Conservation (phyloP, 2,329 filamentous ascomycete species). For the Aureobasidium sp. region DNA sequence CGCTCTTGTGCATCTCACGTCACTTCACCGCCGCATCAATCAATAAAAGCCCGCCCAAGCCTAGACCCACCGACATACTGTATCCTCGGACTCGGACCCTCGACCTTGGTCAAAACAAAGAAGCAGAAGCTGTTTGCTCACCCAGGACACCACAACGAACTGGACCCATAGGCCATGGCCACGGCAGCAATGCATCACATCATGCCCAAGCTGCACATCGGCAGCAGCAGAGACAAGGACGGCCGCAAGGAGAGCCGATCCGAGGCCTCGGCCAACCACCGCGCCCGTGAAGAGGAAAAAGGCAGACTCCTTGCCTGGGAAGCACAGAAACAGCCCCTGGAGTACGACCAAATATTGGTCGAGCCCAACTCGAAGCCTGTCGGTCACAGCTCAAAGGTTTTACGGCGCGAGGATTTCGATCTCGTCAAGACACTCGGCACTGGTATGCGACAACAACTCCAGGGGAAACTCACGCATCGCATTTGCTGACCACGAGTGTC, state of each 20-base stretch:
- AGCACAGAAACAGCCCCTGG: constrained; percentile 37
- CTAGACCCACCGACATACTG: background rate
- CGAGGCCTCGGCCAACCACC: constrained; percentile 20
- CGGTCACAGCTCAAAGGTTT: constrained; percentile 40
- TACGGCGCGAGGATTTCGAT: constrained; percentile 57
- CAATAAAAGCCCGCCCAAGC: background rate
- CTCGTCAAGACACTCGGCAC: constrained; percentile 71
- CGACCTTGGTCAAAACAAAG: background rate
- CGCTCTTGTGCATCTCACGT: background rate
- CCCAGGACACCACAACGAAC: background rate
- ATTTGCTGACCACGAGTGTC: background rate
- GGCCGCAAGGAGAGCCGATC: constrained; percentile 21
- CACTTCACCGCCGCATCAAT: constrained; percentile 6
- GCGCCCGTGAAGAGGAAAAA: constrained; percentile 42
- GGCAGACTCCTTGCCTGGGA: constrained; percentile 41
- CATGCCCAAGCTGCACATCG: constrained; percentile 30
- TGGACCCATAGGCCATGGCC: background rate
- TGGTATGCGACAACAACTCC: constrained; percentile 40
- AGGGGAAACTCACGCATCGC: background rate
- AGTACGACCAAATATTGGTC: constrained; percentile 36
- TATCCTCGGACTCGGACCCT: constrained; percentile 1
- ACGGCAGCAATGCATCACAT: constrained; percentile 26
- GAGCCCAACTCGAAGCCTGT: constrained; percentile 40
- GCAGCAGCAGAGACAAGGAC: constrained; percentile 22
- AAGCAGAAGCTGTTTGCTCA: background rate